Percentiles rank a stretch among this genome's conserved stretches.
Evolutionary conservation across 495 filamentous ascomycete species (phyloP).

Genomic region (Terfezia claveryi): DNA sequence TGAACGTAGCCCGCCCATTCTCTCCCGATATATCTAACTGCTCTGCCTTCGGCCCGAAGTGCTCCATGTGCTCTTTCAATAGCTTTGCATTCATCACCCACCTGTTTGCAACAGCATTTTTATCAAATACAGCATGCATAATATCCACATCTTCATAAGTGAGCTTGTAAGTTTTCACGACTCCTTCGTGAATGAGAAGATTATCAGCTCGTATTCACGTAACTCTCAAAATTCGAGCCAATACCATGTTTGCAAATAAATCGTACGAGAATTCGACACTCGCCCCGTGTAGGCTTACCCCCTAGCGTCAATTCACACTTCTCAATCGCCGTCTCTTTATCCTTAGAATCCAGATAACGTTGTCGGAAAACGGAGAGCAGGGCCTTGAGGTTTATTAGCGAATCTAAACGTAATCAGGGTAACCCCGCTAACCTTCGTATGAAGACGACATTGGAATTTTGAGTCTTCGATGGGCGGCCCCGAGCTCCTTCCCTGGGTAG

Average conservation of each 20-base stretch:
- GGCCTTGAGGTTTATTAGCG: constrained; percentile 27
- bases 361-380: constrained; percentile 46
- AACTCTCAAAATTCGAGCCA: constrained; percentile 18
- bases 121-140: constrained; percentile 75
- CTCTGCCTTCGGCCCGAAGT: constrained; percentile 49
- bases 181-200: constrained; percentile 28
- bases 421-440: constrained; percentile 33
- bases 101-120: constrained; percentile 39
- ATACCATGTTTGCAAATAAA: constrained; percentile 64
- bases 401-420: neutral
- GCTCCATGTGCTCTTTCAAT: constrained; percentile 65
- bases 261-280: constrained; percentile 61
- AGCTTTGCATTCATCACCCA: constrained; percentile 61
- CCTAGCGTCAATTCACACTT: constrained; percentile 38
- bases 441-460: constrained; percentile 50
- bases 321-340: constrained; percentile 61
- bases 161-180: constrained; percentile 76
- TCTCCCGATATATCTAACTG: neutral
- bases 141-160: constrained; percentile 67
- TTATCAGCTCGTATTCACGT: neutral
- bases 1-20: constrained; percentile 20
- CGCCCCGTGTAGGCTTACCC: constrained; percentile 34
- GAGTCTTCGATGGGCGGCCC: constrained; percentile 21
- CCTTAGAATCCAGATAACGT: constrained; percentile 19
- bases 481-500: constrained; percentile 3